Evolutionary conservation across 192 early-diverging fungal species (phyloP).

Genomic region (Linnemannia elongata): DNA sequence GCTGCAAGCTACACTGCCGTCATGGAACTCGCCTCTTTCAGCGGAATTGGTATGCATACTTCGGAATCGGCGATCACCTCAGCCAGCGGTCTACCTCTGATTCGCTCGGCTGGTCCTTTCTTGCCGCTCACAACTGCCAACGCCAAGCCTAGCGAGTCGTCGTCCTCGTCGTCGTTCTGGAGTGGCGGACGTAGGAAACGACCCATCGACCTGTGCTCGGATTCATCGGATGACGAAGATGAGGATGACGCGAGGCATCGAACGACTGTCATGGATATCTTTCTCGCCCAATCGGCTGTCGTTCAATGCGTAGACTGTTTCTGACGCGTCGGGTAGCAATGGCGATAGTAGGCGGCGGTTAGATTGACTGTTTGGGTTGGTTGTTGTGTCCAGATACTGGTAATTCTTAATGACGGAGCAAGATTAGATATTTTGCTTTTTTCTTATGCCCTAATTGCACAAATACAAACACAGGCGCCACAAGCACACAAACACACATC

Average conservation of each 20-base stretch:
- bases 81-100: neutral
- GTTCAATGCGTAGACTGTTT: slow-evolving; percentile 23
- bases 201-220: neutral
- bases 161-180: neutral
- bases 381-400: neutral
- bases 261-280: slow-evolving; percentile 4
- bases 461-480: neutral
- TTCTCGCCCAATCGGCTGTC: slow-evolving; percentile 10
- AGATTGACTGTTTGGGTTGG: neutral
- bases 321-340: neutral
- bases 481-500: neutral
- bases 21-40: slow-evolving; percentile 13
- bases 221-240: neutral
- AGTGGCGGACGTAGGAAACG: neutral
- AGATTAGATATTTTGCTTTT: neutral
- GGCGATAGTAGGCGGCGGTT: neutral
- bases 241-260: neutral
- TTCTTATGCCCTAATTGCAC: neutral
- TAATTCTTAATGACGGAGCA: neutral
- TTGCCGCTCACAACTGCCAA: neutral
- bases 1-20: slow-evolving; percentile 43
- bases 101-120: neutral
- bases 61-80: neutral
- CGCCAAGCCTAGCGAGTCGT: neutral
- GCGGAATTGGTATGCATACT: neutral